Conservation (phyloP, 129 eudicot genomes). For the Chrysanthemum seticuspe region DNA sequence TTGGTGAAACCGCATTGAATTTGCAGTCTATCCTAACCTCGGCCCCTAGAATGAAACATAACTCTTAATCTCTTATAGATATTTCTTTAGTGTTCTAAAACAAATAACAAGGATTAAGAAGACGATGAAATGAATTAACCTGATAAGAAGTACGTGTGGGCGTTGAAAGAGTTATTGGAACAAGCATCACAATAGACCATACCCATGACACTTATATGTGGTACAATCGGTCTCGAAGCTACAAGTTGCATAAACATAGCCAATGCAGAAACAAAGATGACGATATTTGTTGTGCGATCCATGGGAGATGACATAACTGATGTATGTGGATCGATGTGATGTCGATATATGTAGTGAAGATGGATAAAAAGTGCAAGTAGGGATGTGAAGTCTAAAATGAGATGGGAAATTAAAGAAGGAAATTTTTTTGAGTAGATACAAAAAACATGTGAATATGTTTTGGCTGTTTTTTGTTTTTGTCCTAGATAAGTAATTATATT, state of each 20-base stretch:
- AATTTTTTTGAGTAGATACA: constrained; percentile 16
- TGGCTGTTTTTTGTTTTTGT: constrained; percentile 25
- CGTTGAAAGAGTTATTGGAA: constrained; percentile 65
- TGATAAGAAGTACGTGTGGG: constrained; percentile 75
- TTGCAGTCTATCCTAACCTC: constrained; percentile 80
- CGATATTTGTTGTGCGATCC: constrained; percentile 13
- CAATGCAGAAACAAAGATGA: constrained; percentile 9
- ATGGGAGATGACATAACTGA: constrained; percentile 11
- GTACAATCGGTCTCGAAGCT: constrained; percentile 30
- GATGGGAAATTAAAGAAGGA: constrained; percentile 7
- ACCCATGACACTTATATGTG: constrained; percentile 81
- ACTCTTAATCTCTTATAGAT: neutral
- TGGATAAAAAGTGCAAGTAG: constrained; percentile 23
- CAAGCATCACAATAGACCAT: constrained; percentile 83
- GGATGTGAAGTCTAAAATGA: constrained; percentile 12
- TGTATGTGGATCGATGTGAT: neutral
- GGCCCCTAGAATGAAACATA: constrained; percentile 48
- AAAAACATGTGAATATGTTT: constrained; percentile 34
- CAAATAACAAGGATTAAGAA: neutral
- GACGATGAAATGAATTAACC: constrained; percentile 33
- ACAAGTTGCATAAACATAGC: constrained; percentile 38
- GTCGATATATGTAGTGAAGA: neutral
- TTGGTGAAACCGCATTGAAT: constrained; percentile 60
- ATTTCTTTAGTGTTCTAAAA: neutral
- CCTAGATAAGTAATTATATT: neutral